These are phyloP conservation scores for Scheffersomyces titani DNA, from an alignment of 1,139 yeast genomes.

Conservation along the genomic window DNA sequence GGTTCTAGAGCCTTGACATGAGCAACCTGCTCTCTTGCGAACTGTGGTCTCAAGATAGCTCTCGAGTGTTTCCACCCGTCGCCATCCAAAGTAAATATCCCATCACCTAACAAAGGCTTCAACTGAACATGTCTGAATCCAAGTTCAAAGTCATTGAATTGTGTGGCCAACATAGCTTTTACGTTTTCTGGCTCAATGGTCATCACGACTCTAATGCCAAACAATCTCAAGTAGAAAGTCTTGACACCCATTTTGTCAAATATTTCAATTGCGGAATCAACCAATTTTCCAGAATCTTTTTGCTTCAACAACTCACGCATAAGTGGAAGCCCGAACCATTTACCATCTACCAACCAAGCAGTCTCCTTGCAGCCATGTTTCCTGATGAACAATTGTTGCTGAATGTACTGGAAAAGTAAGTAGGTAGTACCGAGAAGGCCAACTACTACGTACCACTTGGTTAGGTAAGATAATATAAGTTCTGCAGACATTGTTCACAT, in stretches of 20 bases:
- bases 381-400: conserved; percentile 3
- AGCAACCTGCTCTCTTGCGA: conserved; percentile 16
- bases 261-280: neutral
- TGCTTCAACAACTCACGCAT: neutral
- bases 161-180: conserved; percentile 10
- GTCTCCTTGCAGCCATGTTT: conserved; percentile 14
- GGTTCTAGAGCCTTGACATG: conserved; percentile 17
- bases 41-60: conserved; percentile 17
- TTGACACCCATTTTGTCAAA: no score
- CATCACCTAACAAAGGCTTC: conserved; percentile 13
- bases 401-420: conserved; percentile 3
- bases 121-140: conserved; percentile 13
- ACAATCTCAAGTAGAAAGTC: neutral
- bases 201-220: conserved; percentile 1
- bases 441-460: conserved; percentile 8
- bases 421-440: conserved; percentile 2
- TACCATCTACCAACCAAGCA: conserved; percentile 4
- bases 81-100: conserved; percentile 16
- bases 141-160: conserved; percentile 15
- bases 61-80: conserved; percentile 17
- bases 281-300: neutral
- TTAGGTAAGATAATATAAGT: neutral
- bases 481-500: neutral
- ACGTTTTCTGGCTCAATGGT: conserved; percentile 12
- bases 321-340: neutral